phyloP scores from a whole-genome alignment of 2,329 filamentous ascomycete species.

The Verticillium nubilum region DNA sequence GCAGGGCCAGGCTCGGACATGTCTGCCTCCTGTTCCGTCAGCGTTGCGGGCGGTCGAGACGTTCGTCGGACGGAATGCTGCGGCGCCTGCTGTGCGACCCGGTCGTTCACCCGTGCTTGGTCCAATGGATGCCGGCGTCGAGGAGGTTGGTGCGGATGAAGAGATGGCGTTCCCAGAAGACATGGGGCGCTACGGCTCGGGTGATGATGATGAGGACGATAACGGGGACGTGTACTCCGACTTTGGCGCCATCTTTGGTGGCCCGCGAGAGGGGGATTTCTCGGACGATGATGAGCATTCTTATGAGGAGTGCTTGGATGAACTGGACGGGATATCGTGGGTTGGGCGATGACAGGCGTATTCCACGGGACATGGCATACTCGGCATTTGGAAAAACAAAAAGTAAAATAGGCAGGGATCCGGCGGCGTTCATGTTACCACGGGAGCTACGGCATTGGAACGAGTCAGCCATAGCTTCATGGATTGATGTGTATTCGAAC shows the following conservation, averaged over 20 bases:
- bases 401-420: background rate
- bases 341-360: slow-evolving; percentile 10
- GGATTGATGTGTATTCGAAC: background rate
- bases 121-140: slow-evolving; percentile 16
- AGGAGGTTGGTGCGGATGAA: slow-evolving; percentile 37
- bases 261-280: slow-evolving; percentile 15
- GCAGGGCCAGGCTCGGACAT: background rate
- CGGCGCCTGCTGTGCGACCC: slow-evolving; percentile 3
- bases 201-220: slow-evolving; percentile 32
- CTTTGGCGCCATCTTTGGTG: slow-evolving; percentile 46
- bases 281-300: slow-evolving; percentile 34
- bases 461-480: background rate
- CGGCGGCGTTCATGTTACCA: background rate
- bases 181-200: slow-evolving; percentile 33
- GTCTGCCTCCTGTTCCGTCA: background rate
- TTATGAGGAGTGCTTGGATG: slow-evolving; percentile 51
- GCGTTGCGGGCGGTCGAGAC: background rate
- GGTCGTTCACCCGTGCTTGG: slow-evolving; percentile 19
- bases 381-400: background rate
- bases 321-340: slow-evolving; percentile 50
- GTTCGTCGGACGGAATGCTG: background rate
- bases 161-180: slow-evolving; percentile 42
- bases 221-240: slow-evolving; percentile 49
- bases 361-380: background rate
- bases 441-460: background rate